These are phyloP conservation scores for Chloris gayana DNA, from an alignment of 176 grass and related monocot genomes.

Conservation along the genomic window DNA sequence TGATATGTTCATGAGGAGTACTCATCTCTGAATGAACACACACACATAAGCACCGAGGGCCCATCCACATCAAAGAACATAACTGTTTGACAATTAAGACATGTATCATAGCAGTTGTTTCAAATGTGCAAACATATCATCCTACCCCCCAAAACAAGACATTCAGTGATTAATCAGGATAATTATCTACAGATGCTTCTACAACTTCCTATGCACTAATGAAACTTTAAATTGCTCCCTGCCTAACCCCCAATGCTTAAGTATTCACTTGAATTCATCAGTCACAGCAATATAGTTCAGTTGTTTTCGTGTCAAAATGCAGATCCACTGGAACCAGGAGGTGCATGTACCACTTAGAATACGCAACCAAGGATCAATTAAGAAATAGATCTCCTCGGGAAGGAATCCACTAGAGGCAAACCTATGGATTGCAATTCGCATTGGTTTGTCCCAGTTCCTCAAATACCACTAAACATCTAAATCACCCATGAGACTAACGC, in stretches of 20 bases:
- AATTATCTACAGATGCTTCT: not conserved
- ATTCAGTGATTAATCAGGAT: not conserved
- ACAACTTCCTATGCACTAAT: not conserved
- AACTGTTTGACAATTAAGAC: not conserved
- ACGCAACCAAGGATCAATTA: not conserved
- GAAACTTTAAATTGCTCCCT: not conserved
- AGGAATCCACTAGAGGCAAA: not conserved
- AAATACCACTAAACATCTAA: not conserved
- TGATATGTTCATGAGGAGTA: not conserved
- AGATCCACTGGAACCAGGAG: not conserved
- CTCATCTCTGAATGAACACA: not conserved
- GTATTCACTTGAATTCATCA: not conserved
- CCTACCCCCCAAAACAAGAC: not conserved
- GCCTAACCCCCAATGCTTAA: not conserved
- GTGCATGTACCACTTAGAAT: not conserved
- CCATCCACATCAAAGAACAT: not conserved
- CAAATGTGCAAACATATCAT: not conserved
- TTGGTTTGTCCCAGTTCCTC: not conserved
- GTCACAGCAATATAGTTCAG: not conserved
- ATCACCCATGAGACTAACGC: not conserved
- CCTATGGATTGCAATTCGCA: not conserved
- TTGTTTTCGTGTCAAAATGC: not conserved
- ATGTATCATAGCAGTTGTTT: not conserved
- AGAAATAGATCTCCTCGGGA: not conserved
- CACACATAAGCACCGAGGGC: not conserved